Evolutionary conservation across 345 rosid genomes (phyloP).

Genomic region (Corymbia maculata): DNA sequence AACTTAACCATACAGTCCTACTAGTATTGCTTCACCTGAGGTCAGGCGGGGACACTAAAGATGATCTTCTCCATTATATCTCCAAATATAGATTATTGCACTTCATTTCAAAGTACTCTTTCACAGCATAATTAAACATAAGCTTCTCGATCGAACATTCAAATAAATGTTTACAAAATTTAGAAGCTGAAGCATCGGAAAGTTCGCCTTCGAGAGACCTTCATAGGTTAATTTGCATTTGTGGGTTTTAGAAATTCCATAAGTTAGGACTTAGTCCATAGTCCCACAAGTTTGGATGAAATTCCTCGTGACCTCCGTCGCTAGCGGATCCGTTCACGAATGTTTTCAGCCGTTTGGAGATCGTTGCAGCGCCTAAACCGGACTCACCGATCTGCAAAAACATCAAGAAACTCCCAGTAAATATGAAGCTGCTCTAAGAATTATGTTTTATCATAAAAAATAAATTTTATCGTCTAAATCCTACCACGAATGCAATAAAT

Average conservation of each 20-base stretch:
- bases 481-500: not conserved
- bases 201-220: not conserved
- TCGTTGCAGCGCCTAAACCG: conserved; percentile 17
- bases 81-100: not conserved
- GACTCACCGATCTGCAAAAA: conserved; percentile 15
- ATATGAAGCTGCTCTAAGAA: not conserved
- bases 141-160: not conserved
- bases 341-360: conserved; percentile 22
- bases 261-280: not conserved
- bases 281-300: not conserved
- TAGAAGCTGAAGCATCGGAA: not conserved
- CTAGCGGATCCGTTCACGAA: conserved; percentile 12
- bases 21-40: too few species aligned
- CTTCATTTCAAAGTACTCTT: not conserved
- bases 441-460: not conserved
- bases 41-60: not conserved
- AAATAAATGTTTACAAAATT: not conserved
- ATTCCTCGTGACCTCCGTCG: not conserved
- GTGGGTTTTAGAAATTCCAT: not conserved
- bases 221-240: not conserved
- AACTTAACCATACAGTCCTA: too few species aligned
- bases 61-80: not conserved
- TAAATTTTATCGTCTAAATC: not conserved
- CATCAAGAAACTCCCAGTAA: not conserved
- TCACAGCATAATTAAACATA: not conserved